phyloP scores from a whole-genome alignment of 306 rosid species.

The Gleditsia sinensis region DNA sequence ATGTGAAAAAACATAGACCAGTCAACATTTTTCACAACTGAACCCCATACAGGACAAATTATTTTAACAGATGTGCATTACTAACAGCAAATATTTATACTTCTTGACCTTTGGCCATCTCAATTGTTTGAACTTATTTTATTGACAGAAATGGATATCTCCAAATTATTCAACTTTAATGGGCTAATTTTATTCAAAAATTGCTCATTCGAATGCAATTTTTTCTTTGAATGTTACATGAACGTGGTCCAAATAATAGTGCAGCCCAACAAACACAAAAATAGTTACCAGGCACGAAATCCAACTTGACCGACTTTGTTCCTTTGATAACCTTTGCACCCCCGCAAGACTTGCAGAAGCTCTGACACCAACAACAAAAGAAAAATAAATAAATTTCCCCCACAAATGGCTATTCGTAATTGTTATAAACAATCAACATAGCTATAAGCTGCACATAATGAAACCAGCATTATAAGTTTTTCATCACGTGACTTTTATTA shows the following conservation, averaged over 20 bases:
- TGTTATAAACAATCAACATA: neutral
- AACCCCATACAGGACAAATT: neutral
- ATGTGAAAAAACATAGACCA: slow-evolving; percentile 26
- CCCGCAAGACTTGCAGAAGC: slow-evolving; percentile 73
- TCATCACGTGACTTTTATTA: slow-evolving; percentile 13
- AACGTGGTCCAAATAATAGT: slow-evolving; percentile 8
- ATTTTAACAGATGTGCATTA: neutral
- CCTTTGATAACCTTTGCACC: slow-evolving; percentile 69
- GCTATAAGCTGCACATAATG: slow-evolving; percentile 14
- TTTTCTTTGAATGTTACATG: neutral
- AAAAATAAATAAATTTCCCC: slow-evolving; percentile 3
- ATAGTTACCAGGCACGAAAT: slow-evolving; percentile 63
- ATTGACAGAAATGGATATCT: slow-evolving; percentile 2
- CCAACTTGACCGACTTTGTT: slow-evolving; percentile 66
- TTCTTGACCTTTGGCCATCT: neutral
- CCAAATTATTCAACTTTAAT: neutral
- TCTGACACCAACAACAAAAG: slow-evolving; percentile 33
- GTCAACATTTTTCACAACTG: slow-evolving; percentile 11
- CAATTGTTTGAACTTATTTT: neutral
- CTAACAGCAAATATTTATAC: slow-evolving; percentile 25
- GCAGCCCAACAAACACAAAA: slow-evolving; percentile 2
- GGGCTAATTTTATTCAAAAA: slow-evolving; percentile 18
- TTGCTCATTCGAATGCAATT: neutral
- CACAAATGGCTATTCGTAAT: neutral
- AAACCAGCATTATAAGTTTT: neutral